Base-by-base conservation (phyloP, 2,329 filamentous ascomycete species). In the Alternaria brassicae region DNA sequence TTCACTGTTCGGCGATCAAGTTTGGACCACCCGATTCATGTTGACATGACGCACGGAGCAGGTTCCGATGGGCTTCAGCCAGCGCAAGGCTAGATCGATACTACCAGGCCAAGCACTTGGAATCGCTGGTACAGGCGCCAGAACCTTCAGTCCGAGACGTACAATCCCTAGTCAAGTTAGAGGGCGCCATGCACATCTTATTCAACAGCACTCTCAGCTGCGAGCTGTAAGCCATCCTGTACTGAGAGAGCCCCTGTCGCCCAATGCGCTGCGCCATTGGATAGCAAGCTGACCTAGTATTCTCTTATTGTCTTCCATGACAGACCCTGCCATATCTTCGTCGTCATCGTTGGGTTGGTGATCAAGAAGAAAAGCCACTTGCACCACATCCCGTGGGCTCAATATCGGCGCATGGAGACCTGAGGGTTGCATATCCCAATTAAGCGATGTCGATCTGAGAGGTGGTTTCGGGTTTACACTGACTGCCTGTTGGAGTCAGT, bases 241-340 rank as follows among this genome's bases (percentile, higher is more conserved):
- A 42, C 89, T 92, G 73, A 99, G 81, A 69, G 88, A 93, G 0
- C 95, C 95, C 69, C 87, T 86, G 78, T 94, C 95, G 0, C 95
- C 95, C 90, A 97, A 93, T 62, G 91, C 87, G 36, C 91, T 90
- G 63, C 91, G 85, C 95, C 95, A 99, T 54, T 92, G 90, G 59
- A 98, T 91, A 41, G 89, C 89, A 66, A 98, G 79, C 63, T 95
- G 88, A 5, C 93, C 94, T 73, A 98, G 88, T 19, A 89, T 82
- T 36, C 91, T 81, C 61, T 84, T 81, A 17, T 81, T 80, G 61
- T 79, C 78, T 25, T 66, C 60, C n/a, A 47, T 36, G 13, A 42
- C 34, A 12, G 60, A 36, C 45, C 62, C 71, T 53, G 82, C 79
- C 44, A 81, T 78, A 39, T 48, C 44, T 36, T 79, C 81, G 39